Evolutionary conservation across 129 eudicot species (phyloP).

Genomic region (Artemisia annua): DNA sequence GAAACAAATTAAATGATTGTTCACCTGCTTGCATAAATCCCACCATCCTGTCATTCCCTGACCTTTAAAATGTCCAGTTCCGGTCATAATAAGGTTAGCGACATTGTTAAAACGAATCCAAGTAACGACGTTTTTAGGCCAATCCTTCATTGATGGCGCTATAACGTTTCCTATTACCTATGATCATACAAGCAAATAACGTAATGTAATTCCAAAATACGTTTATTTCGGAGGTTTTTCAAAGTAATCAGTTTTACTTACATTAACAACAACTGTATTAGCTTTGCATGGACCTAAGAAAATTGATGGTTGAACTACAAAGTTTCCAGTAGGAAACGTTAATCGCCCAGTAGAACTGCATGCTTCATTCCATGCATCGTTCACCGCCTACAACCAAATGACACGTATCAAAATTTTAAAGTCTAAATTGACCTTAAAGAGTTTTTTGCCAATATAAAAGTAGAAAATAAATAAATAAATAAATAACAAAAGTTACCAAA

Average conservation of each 20-base stretch:
- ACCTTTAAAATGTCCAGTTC: conserved; percentile 31
- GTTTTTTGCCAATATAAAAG: too few species aligned
- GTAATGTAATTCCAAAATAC: neutral
- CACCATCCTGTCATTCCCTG: conserved; percentile 25
- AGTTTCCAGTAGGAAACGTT: neutral
- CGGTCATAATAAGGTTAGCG: conserved; percentile 27
- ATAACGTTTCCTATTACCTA: conserved; percentile 35
- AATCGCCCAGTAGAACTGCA: conserved; percentile 20
- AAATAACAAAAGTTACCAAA: conserved; percentile 9
- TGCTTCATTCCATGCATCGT: conserved; percentile 9
- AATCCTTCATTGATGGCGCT: conserved; percentile 27
- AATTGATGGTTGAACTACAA: neutral
- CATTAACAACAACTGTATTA: conserved; percentile 20
- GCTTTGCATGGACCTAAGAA: conserved; percentile 29
- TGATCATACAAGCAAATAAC: neutral
- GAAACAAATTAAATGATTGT: neutral
- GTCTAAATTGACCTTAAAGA: too few species aligned
- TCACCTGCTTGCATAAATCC: neutral
- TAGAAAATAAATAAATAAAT: neutral
- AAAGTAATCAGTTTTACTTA: neutral
- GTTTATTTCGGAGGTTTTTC: neutral
- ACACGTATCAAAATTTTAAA: neutral
- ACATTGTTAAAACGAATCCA: conserved; percentile 35
- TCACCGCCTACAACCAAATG: neutral
- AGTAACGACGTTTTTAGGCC: conserved; percentile 7